Conservation (phyloP, 495 filamentous ascomycete species). For the Aspergillus sclerotioniger region DNA sequence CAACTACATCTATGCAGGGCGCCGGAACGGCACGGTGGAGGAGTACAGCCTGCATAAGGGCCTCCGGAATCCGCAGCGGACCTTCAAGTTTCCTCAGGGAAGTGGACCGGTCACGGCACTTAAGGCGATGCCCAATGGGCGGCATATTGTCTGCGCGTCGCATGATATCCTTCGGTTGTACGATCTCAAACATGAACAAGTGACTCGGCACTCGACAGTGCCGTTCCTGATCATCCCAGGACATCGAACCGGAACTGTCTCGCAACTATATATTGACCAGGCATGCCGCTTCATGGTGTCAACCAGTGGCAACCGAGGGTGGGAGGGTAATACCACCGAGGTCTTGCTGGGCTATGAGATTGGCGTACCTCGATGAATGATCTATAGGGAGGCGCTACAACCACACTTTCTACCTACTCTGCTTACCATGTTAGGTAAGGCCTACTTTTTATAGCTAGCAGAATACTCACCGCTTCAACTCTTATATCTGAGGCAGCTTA, state of each 20-base stretch:
- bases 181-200: conserved; percentile 69
- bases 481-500: too few relatives aligned
- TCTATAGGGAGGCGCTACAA: too few relatives aligned
- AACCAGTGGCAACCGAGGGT: conserved; percentile 85
- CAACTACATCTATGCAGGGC: conserved; percentile 90
- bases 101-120: conserved; percentile 87
- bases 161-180: conserved; percentile 93
- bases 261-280: conserved; percentile 77
- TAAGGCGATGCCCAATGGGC: conserved; percentile 86
- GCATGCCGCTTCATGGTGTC: conserved; percentile 89
- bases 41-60: conserved; percentile 90
- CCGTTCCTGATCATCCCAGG: conserved; percentile 95
- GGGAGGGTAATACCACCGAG: conserved; percentile 93
- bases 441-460: too few relatives aligned
- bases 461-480: too few relatives aligned
- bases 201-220: conserved; percentile 71
- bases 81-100: conserved; percentile 85
- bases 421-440: too few relatives aligned
- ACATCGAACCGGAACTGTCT: conserved; percentile 88
- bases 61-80: conserved; percentile 67
- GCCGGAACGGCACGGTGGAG: conserved; percentile 91
- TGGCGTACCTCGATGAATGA: conserved; percentile 44
- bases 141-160: conserved; percentile 90
- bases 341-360: conserved; percentile 95
- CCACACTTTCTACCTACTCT: too few relatives aligned